phyloP scores from a whole-genome alignment of 192 early-diverging fungal species.

The Coemansia sp. region DNA sequence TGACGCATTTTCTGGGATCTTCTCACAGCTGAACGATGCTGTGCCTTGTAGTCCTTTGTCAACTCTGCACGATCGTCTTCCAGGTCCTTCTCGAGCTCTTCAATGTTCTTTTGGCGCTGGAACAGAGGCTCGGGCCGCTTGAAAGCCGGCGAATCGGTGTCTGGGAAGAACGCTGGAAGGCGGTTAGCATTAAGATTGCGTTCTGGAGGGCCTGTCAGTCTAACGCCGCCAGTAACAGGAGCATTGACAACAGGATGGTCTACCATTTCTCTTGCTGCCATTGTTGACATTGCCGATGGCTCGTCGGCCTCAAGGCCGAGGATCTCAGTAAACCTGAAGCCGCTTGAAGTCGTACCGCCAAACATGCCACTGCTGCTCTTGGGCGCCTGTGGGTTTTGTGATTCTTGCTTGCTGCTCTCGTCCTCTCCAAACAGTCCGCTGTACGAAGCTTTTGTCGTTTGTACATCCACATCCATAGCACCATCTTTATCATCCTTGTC shows the following conservation, averaged over 20 bases:
- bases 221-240: constrained; percentile 37
- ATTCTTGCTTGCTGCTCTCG: background rate
- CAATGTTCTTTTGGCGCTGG: constrained; percentile 51
- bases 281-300: constrained; percentile 25
- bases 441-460: background rate
- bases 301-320: constrained; percentile 51
- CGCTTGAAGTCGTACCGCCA: constrained; percentile 5
- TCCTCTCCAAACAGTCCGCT: background rate
- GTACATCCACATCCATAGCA: constrained; percentile 43
- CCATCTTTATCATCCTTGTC: constrained; percentile 1
- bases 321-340: constrained; percentile 41
- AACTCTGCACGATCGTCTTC: constrained; percentile 16
- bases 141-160: constrained; percentile 40
- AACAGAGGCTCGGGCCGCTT: constrained; percentile 41
- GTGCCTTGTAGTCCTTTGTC: constrained; percentile 40
- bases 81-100: constrained; percentile 46
- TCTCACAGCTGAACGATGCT: constrained; percentile 32
- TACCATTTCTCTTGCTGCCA: background rate
- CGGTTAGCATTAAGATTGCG: constrained; percentile 53
- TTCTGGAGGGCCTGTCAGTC: constrained; percentile 22
- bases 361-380: constrained; percentile 24
- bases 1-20: constrained; percentile 32
- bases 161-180: constrained; percentile 44
- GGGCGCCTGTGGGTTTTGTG: background rate
- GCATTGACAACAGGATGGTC: constrained; percentile 7